Evolutionary conservation across 1,139 yeast genomes (phyloP), one percentile per base, ranked within the genome.

Genomic region (Saccharomycopsis hybrid): DNA sequence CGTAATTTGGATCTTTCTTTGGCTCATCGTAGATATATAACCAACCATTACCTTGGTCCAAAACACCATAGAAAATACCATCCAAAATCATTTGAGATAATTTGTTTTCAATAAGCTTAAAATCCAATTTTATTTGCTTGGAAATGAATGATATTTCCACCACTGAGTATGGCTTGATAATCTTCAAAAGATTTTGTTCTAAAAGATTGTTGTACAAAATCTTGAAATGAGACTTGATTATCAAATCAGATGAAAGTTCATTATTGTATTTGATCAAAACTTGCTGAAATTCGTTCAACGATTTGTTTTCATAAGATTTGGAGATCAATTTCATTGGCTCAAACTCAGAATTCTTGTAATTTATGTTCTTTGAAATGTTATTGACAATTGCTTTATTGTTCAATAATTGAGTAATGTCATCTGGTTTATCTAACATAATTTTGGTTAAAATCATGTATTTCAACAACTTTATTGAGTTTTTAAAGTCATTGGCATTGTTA

Each of bases 1-100:
- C 95, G 63, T 92, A 94, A 44, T 95, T 83, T 41, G 89, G 87
- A 66, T 92, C 97, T 56, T 82, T 80, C 63, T 79, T 80, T 45
- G 96, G 96, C 62, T 90, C 88, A 55, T 88, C 95, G 62, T 87
- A 92, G 53, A 92, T 80, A 59, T 89, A 83, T 59, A 92, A 77
- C 96, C 97, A 92, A 4, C 98, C 98, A 64, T 90, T 90, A 44
- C 98, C 98, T 71, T 92, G 99, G 66, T 92, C 98, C 60, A 92
- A 74, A 44, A 94, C 97, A 45, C 98, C 99, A 62, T 84, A 85
- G 60, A 94, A 88, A 13, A 90, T 87, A 63, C 88, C 85, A 66
- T 92, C 98, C 60, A 92, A 76, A 59, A 92, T 92, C 98, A 92
- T 92, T 68, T 92, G 97, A 47, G 95, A 83, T 56, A 92, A 75